Evolutionary conservation across 208 protist genomes (phyloP).

Genomic region (Novymonas esmeraldas): DNA sequence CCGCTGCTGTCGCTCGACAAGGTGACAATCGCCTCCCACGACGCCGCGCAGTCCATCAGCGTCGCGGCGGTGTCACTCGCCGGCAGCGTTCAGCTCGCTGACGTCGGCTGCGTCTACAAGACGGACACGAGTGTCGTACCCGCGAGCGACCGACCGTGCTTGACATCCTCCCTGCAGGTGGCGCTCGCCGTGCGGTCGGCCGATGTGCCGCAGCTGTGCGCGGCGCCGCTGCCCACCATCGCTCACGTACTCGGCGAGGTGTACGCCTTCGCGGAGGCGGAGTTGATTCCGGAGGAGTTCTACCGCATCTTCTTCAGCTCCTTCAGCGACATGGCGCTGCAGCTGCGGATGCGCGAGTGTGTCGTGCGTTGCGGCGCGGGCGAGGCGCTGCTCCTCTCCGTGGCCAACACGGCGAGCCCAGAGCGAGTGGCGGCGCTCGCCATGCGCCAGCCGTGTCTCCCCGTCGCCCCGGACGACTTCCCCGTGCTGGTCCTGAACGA

Average conservation of each 20-base stretch:
- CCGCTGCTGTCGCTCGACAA: too few species aligned
- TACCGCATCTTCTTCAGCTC: conserved; percentile 68
- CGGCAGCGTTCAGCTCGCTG: conserved; percentile 11
- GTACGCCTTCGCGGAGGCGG: conserved; percentile 35
- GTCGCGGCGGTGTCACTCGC: conserved; percentile 13
- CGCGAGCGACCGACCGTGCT: conserved; percentile 35
- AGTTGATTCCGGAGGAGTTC: conserved; percentile 43
- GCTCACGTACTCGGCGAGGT: conserved; percentile 11
- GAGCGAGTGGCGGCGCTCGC: conserved; percentile 15
- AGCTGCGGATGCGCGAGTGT: conserved; percentile 34
- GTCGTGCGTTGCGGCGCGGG: conserved; percentile 23
- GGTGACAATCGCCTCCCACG: conserved; percentile 4
- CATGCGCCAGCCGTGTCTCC: conserved; percentile 15
- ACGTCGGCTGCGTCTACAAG: conserved; percentile 28
- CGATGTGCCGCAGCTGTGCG: conserved; percentile 23
- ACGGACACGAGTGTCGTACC: conserved; percentile 15
- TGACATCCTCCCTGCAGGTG: conserved; percentile 53
- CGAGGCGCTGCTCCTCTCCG: conserved; percentile 20
- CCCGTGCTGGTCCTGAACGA: conserved; percentile 29
- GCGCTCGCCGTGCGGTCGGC: conserved; percentile 26
- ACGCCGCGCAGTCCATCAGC: conserved; percentile 17
- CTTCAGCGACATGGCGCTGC: conserved; percentile 55
- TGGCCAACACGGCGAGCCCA: conserved; percentile 17
- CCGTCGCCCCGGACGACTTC: conserved; percentile 19
- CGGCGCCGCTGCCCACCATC: conserved; percentile 21